Conservation (phyloP, 805 yeast genomes). For the Ogataea ramenticola region DNA sequence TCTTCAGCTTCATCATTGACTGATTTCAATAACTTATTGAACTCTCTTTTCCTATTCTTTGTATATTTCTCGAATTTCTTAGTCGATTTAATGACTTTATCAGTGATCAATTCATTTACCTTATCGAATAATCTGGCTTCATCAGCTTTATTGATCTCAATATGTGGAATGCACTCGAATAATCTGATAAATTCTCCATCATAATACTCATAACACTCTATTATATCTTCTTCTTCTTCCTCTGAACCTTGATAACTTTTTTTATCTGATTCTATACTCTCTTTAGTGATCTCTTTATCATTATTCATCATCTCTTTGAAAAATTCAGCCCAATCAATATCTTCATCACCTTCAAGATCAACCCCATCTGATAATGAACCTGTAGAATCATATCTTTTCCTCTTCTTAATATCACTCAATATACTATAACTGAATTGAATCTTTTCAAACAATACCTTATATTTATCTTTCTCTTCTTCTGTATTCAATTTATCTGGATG, state of each 20-base stretch:
- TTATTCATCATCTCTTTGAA: conserved; percentile 37
- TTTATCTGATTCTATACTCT: conserved; percentile 64
- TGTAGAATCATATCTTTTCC: conserved; percentile 59
- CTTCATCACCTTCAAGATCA: conserved; percentile 15
- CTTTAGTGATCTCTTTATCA: conserved; percentile 44
- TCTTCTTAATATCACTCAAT: conserved; percentile 48
- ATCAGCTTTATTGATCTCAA: conserved; percentile 51
- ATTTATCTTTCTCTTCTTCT: conserved; percentile 23
- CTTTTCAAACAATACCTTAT: conserved; percentile 45
- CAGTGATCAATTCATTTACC: conserved; percentile 38
- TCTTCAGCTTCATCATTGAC: conserved; percentile 60
- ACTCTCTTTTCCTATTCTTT: conserved; percentile 39
- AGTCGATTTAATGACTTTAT: conserved; percentile 24
- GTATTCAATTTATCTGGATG: conserved; percentile 63
- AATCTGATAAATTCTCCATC: conserved; percentile 61
- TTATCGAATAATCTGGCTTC: conserved; percentile 54
- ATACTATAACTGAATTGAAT: conserved; percentile 72
- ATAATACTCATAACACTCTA: conserved; percentile 44
- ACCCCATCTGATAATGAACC: conserved; percentile 49
- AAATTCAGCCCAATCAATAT: conserved; percentile 52
- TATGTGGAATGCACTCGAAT: conserved; percentile 73
- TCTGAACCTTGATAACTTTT: conserved; percentile 51
- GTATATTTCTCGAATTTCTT: conserved; percentile 39
- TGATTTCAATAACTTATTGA: conserved; percentile 40
- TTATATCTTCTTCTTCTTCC: conserved; percentile 58